These are phyloP conservation scores for Alternaria solani DNA, from an alignment of 2,329 filamentous ascomycete species.

Conservation along the genomic window DNA sequence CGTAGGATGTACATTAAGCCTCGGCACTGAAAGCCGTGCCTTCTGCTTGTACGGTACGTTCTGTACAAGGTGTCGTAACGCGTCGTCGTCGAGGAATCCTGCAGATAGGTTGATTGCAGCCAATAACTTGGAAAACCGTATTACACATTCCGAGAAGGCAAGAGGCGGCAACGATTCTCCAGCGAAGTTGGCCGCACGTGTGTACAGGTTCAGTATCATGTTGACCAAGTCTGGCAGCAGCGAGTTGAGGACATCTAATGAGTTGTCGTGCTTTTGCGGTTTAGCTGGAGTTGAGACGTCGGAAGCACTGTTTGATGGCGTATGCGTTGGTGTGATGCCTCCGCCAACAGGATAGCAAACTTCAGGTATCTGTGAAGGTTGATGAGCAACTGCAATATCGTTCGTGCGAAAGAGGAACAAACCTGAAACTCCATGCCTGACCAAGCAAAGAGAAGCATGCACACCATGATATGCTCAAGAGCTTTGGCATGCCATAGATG, in stretches of 20 bases:
- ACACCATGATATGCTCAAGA: conserved; percentile 84
- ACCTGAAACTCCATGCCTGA: conserved; percentile 82
- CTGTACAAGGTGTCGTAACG: conserved; percentile 58
- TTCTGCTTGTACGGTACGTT: conserved; percentile 57
- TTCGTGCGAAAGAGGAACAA: conserved; percentile 26
- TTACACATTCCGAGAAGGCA: conserved; percentile 74
- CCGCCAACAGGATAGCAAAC: conserved; percentile 59
- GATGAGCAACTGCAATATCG: not conserved
- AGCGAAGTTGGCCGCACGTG: conserved; percentile 67
- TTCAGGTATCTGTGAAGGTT: conserved; percentile 59
- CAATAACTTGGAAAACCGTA: conserved; percentile 76
- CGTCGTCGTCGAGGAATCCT: conserved; percentile 68
- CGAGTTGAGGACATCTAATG: conserved; percentile 60
- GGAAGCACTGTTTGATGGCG: conserved; percentile 49
- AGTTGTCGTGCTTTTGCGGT: conserved; percentile 51
- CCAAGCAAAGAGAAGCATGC: conserved; percentile 85
- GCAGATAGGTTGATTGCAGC: conserved; percentile 71
- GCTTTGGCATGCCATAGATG: conserved; percentile 98
- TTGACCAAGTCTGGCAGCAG: conserved; percentile 78
- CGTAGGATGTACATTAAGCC: conserved; percentile 46
- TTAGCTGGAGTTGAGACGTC: conserved; percentile 53
- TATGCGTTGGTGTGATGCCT: conserved; percentile 54
- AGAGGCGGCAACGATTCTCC: conserved; percentile 75
- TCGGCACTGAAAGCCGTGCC: conserved; percentile 43
- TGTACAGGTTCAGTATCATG: conserved; percentile 77